Evolutionary conservation across 2,329 filamentous ascomycete species (phyloP), one percentile per base, ranked within the genome.

Genomic region (Botrytis fabae): DNA sequence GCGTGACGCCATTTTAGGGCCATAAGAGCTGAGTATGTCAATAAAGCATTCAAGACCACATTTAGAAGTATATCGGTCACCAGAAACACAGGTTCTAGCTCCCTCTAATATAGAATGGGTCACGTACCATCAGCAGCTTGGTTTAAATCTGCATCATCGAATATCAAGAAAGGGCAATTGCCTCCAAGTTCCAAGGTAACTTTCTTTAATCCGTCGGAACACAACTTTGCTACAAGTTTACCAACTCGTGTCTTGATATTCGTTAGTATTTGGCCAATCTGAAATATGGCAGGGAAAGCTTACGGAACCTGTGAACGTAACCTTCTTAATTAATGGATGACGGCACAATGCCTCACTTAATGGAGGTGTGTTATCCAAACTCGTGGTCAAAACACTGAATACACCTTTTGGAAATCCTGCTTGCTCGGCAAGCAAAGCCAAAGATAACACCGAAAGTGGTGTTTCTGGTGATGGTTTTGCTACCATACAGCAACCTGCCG

Each of bases 401-500:
- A 88, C 88, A 4, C 89, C 89, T 25, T 86, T 85, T 0, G 87
- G 86, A 73, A 91, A 87, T 0, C 87, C 87, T 5, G 87, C 87
- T 63, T 85, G 81, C 64, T 83, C 81, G 18, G 88, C 88, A 46
- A 91, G 80, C 79, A 85, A 79, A 14, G 84, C 88, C n/a, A 90
- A 79, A 3, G 85, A 84, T 25, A 90, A 80, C 0, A 87, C 85
- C 2, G 86, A 87, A 48, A 90, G 83, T 0, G 89, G 88, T 1
- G 88, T 90, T 80, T 93, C 91, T 0, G 91, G 91, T 6, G 89
- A 91, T 2, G 91, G 90, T 82, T 93, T 93, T 25, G 89, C 85
- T 25, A 95, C 85, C 89, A 95, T 93, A 1, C 91, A 90, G 79
- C 91, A 93, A 1, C 91, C 91, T 4, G 91, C 91, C 1, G 91